phyloP scores from a whole-genome alignment of 208 protist species.

The Phytomonas serpens region DNA sequence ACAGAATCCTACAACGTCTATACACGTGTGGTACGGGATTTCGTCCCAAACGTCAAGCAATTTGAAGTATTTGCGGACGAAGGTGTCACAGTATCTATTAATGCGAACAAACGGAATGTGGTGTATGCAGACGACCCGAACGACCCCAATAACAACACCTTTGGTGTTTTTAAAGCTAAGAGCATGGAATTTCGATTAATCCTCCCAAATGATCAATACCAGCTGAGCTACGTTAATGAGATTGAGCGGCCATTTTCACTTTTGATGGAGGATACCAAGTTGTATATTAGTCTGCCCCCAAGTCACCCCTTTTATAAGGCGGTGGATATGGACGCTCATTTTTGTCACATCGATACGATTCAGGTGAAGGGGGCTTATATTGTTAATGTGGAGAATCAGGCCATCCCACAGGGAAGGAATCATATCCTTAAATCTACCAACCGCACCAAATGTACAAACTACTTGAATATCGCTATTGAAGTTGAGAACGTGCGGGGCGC shows the following conservation, averaged over 20 bases:
- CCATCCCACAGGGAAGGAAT: conserved; percentile 36
- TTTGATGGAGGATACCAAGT: conserved; percentile 30
- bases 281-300: conserved; percentile 43
- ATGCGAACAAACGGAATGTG: conserved; percentile 73
- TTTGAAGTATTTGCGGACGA: conserved; percentile 66
- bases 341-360: conserved; percentile 29
- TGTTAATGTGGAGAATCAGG: conserved; percentile 62
- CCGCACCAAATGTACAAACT: conserved; percentile 51
- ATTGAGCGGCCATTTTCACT: conserved; percentile 60
- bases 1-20: conserved; percentile 76
- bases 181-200: conserved; percentile 49
- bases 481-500: conserved; percentile 46
- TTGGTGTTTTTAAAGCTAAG: conserved; percentile 46
- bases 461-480: conserved; percentile 56
- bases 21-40: conserved; percentile 56
- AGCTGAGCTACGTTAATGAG: conserved; percentile 73
- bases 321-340: conserved; percentile 33
- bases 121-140: conserved; percentile 73
- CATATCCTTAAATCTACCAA: conserved; percentile 36
- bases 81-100: conserved; percentile 36
- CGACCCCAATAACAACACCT: conserved; percentile 52
- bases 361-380: conserved; percentile 49
- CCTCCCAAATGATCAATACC: conserved; percentile 69
- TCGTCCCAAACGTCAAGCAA: conserved; percentile 71
- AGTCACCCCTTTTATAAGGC: conserved; percentile 59